phyloP scores from a whole-genome alignment of 495 filamentous ascomycete species.

The Chaetomium fimeti region DNA sequence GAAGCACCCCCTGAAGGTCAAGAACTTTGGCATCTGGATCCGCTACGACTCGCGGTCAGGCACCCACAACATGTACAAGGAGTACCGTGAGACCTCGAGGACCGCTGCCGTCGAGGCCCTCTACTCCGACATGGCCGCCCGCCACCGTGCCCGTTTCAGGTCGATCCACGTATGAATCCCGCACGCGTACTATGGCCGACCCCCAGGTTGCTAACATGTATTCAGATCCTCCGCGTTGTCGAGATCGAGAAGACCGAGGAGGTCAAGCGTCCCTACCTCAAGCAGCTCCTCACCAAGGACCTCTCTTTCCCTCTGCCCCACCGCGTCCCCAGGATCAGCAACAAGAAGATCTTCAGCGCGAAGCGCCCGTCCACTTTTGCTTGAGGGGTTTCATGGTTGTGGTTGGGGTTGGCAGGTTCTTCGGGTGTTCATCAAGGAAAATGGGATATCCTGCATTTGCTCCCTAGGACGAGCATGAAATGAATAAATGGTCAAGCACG shows the following conservation, averaged over 20 bases:
- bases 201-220: slow-evolving; percentile 30
- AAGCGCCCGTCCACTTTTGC: slow-evolving; percentile 88
- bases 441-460: slow-evolving; percentile 53
- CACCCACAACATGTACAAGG: slow-evolving; percentile 99
- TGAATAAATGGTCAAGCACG: slow-evolving; percentile 41
- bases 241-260: slow-evolving; percentile 90
- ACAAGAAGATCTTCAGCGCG: slow-evolving; percentile 86
- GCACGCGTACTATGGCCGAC: neutral
- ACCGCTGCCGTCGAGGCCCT: slow-evolving; percentile 92
- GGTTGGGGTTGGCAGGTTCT: slow-evolving; percentile 51
- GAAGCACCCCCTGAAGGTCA: slow-evolving; percentile 98
- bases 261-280: slow-evolving; percentile 97
- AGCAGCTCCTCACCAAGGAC: slow-evolving; percentile 90
- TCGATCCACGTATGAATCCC: slow-evolving; percentile 82
- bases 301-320: slow-evolving; percentile 99
- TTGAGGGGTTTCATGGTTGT: slow-evolving; percentile 45
- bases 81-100: slow-evolving; percentile 97
- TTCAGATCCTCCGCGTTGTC: slow-evolving; percentile 93
- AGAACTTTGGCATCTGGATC: slow-evolving; percentile 99
- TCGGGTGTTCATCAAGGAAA: slow-evolving; percentile 54
- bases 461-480: slow-evolving; percentile 44
- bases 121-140: slow-evolving; percentile 99
- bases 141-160: slow-evolving; percentile 95
- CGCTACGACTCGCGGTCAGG: slow-evolving; percentile 99
- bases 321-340: slow-evolving; percentile 73